phyloP scores from a whole-genome alignment of 768 basidiomycete species.

The Solioccasus polychromus region DNA sequence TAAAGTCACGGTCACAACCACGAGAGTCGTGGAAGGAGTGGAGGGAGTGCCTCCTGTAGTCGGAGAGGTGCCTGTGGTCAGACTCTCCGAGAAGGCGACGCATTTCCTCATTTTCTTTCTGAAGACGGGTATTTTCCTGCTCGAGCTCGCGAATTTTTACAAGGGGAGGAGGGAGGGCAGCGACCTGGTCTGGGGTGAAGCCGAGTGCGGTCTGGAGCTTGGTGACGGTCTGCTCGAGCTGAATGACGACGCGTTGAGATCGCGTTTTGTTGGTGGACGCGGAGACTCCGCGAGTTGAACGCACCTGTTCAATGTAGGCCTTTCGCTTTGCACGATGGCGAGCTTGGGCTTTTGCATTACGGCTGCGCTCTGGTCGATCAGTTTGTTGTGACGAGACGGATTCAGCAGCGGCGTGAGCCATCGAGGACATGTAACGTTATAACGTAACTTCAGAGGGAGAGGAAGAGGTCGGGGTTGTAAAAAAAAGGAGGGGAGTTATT shows the following conservation, averaged over 20 bases:
- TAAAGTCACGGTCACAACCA: conserved; percentile 55
- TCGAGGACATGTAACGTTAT: conserved; percentile 56
- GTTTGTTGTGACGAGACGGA: conserved; percentile 36
- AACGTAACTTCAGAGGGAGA: conserved; percentile 36
- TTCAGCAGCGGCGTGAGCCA: conserved; percentile 50
- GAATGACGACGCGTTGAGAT: conserved; percentile 5
- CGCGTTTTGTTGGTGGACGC: conserved; percentile 8
- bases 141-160: conserved; percentile 80
- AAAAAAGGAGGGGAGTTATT: conserved; percentile 37
- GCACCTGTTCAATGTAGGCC: conserved; percentile 87
- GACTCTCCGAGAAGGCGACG: conserved; percentile 61
- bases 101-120: conserved; percentile 72
- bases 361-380: conserved; percentile 79
- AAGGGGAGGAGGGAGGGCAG: conserved; percentile 67
- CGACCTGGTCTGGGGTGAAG: conserved; percentile 71
- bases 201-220: conserved; percentile 77
- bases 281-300: conserved; percentile 6
- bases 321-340: conserved; percentile 90
- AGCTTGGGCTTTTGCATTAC: conserved; percentile 86
- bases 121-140: conserved; percentile 70
- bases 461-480: conserved; percentile 51
- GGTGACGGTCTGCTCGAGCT: conserved; percentile 85
- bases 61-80: conserved; percentile 37
- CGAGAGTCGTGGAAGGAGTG: conserved; percentile 49
- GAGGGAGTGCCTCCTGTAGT: conserved; percentile 47